These are phyloP conservation scores for Boletus austroedulis DNA, from an alignment of 1,284 basidiomycete species.

Conservation along the genomic window DNA sequence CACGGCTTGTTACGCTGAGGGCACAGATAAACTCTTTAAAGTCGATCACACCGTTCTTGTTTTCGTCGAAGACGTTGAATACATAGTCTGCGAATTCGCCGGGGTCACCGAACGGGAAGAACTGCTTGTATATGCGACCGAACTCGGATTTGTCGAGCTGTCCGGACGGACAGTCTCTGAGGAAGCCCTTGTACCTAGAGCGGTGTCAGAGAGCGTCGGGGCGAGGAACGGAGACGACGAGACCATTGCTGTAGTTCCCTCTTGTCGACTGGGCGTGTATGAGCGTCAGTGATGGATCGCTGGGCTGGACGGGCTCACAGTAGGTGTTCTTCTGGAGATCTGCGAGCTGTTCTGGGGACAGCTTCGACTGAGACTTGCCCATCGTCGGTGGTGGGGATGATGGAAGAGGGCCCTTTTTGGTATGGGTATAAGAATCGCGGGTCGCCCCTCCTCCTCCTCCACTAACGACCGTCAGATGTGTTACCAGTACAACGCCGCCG, in stretches of 20 bases:
- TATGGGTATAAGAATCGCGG: constrained; percentile 34
- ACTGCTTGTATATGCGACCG: constrained; percentile 98
- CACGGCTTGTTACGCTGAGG: constrained; percentile 90
- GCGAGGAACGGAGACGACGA: constrained; percentile 8
- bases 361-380: constrained; percentile 98
- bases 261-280: constrained; percentile 83
- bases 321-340: constrained; percentile 99
- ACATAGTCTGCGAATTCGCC: constrained; percentile 97
- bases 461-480: constrained; percentile 55
- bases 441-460: constrained; percentile 28
- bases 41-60: constrained; percentile 95
- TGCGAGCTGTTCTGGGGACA: constrained; percentile 90
- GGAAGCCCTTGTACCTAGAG: constrained; percentile 95
- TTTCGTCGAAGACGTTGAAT: constrained; percentile 96
- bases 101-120: constrained; percentile 99
- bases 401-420: constrained; percentile 35
- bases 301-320: constrained; percentile 57
- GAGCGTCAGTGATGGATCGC: constrained; percentile 9
- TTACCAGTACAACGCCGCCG: constrained; percentile 59
- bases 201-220: constrained; percentile 9
- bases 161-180: constrained; percentile 98
- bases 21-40: constrained; percentile 99
- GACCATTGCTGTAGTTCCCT: constrained; percentile 99
- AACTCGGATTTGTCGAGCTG: constrained; percentile 97
- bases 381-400: constrained; percentile 42